Conservation (phyloP, 805 yeast genomes). For the Candida golubevii region DNA sequence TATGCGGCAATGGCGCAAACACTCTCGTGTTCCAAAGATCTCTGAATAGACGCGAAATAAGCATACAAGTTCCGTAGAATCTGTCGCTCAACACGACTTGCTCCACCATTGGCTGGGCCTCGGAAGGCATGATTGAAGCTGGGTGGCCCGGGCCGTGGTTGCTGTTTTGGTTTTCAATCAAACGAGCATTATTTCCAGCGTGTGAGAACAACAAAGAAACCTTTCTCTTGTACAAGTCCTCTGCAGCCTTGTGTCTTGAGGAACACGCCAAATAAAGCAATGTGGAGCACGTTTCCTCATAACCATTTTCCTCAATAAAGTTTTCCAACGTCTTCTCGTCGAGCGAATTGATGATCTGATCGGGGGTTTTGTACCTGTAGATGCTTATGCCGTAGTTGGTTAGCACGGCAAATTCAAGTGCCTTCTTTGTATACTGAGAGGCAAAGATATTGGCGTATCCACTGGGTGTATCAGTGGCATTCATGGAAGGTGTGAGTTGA, state of each 20-base stretch:
- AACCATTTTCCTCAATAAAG: conserved; percentile 76
- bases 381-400: conserved; percentile 76
- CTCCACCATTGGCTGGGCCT: conserved; percentile 45
- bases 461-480: conserved; percentile 67
- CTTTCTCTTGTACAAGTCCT: conserved; percentile 37
- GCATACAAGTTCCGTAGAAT: conserved; percentile 80
- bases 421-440: conserved; percentile 67
- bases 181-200: conserved; percentile 50
- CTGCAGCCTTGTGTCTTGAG: conserved; percentile 51
- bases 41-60: conserved; percentile 73
- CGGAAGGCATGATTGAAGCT: conserved; percentile 16
- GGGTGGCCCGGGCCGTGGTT: conserved; percentile 14
- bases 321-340: conserved; percentile 63
- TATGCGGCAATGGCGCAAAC: conserved; percentile 46
- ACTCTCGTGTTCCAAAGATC: conserved; percentile 75
- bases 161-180: conserved; percentile 18
- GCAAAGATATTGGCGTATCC: conserved; percentile 87
- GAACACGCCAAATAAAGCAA: conserved; percentile 82
- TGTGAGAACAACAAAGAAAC: conserved; percentile 50
- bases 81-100: conserved; percentile 88
- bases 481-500: conserved; percentile 64
- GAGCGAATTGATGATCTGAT: conserved; percentile 65
- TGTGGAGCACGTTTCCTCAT: conserved; percentile 85
- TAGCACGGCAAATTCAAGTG: conserved; percentile 73
- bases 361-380: conserved; percentile 76